Evolutionary conservation across 148 eudicot genomes (phyloP).

Genomic region (Persicaria maculosa): DNA sequence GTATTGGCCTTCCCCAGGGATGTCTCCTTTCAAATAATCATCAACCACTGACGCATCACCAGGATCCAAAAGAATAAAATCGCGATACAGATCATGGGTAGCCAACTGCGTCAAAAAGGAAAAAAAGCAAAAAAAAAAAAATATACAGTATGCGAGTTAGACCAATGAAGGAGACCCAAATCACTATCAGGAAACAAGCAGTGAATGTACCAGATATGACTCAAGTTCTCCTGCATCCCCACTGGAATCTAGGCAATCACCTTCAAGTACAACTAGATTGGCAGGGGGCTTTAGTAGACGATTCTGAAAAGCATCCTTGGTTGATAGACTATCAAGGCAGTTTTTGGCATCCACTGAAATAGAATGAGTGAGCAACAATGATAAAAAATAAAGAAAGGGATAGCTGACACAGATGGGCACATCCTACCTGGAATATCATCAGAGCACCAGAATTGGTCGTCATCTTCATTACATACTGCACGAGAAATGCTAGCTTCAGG

Average conservation of each 20-base stretch:
- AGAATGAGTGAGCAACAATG: not conserved
- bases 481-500: conserved; percentile 40
- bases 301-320: conserved; percentile 37
- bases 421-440: conserved; percentile 77
- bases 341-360: conserved; percentile 66
- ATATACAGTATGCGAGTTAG: conserved; percentile 3
- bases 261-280: conserved; percentile 86
- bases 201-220: conserved; percentile 64
- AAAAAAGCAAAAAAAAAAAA: too few relatives aligned
- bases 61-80: conserved; percentile 75
- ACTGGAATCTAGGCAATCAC: conserved; percentile 76
- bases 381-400: not conserved
- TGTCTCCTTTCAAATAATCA: conserved; percentile 40
- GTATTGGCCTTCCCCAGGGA: conserved; percentile 39
- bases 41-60: conserved; percentile 58
- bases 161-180: conserved; percentile 4
- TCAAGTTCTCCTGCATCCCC: conserved; percentile 82
- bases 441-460: conserved; percentile 64
- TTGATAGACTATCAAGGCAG: conserved; percentile 38
- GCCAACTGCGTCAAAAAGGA: conserved; percentile 61
- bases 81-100: conserved; percentile 54
- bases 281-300: conserved; percentile 73
- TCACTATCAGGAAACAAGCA: not conserved
- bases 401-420: not conserved
- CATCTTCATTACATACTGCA: conserved; percentile 40